Evolutionary conservation across 768 basidiomycete species (phyloP), one percentile per base, ranked within the genome.

Genomic region (Leccinum longicurvipes): DNA sequence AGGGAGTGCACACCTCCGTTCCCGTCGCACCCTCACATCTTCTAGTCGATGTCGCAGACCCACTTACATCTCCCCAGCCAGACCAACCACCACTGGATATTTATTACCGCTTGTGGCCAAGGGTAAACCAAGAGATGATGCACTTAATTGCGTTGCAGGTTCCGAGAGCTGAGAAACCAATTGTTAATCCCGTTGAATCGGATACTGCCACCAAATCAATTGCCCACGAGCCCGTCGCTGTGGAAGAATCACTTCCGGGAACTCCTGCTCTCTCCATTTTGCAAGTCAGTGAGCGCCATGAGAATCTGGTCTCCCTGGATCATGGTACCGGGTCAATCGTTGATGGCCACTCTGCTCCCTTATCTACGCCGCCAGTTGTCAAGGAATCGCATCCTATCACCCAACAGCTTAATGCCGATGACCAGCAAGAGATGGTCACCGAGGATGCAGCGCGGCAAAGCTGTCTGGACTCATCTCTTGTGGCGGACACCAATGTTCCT

Each of bases 401-500:
- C 23, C 36, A 32, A 31, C 62, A 55, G 25, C 39, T 11, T 29
- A n/a, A n/a, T 44, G 12, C 12, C 17, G 47, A 36, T 32, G 54
- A 49, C 29, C 52, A 50, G 25, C 50, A 36, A n/a, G 53, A 56
- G 39, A 14, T 19, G 4, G 45, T 24, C 14, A 1, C 8, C 5
- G 27, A 50, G 50, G 47, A 52, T 32, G 21, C 25, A 19, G 41
- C 48, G 1, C 47, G 1, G 14, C 48, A 55, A 34, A 32, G 12
- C 5, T 7, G 25, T 19, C 64, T 87, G 56, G 76, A 76, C 34
- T 87, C 88, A 4, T 73, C 73, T 6, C 86, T 86, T 57, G 57
- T 91, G 6, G 76, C 76, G 32, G 87, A 92, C 65, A 76, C 84
- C 39, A 91, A 88, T 31, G 85, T 90, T 49, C 75, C 81, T 4